Conservation (phyloP, 306 rosid species). For the Cicer yamashitae region DNA sequence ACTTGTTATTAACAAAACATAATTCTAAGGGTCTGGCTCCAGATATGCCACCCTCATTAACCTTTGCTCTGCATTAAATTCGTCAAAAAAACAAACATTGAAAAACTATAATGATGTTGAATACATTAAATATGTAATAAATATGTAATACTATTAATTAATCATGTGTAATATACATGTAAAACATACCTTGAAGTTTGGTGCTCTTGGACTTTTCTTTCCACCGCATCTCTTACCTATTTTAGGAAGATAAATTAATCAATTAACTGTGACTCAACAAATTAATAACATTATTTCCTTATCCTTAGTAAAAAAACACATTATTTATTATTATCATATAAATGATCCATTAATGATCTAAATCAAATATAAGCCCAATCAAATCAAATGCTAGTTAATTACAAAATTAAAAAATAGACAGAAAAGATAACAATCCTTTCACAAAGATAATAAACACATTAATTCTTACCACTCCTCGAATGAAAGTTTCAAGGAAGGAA, state of each 20-base stretch:
- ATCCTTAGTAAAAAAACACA: too few species aligned
- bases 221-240: conserved; percentile 67
- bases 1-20: conserved; percentile 47
- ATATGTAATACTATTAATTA: not conserved
- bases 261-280: not conserved
- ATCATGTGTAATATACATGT: not conserved
- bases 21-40: conserved; percentile 56
- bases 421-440: too few species aligned
- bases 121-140: not conserved
- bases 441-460: not conserved
- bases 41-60: conserved; percentile 47
- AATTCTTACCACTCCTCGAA: conserved; percentile 55
- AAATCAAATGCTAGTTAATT: too few species aligned
- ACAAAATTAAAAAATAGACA: too few species aligned
- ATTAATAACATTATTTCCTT: not conserved
- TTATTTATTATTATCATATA: too few species aligned
- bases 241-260: conserved; percentile 32
- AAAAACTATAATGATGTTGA: not conserved
- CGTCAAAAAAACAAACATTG: not conserved
- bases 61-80: conserved; percentile 49
- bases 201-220: conserved; percentile 30
- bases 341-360: too few species aligned
- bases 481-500: conserved; percentile 46
- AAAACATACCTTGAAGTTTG: conserved; percentile 57
- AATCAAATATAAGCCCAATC: too few species aligned